Conservation (phyloP, 2,329 filamentous ascomycete genomes). For the Botrytis porri region DNA sequence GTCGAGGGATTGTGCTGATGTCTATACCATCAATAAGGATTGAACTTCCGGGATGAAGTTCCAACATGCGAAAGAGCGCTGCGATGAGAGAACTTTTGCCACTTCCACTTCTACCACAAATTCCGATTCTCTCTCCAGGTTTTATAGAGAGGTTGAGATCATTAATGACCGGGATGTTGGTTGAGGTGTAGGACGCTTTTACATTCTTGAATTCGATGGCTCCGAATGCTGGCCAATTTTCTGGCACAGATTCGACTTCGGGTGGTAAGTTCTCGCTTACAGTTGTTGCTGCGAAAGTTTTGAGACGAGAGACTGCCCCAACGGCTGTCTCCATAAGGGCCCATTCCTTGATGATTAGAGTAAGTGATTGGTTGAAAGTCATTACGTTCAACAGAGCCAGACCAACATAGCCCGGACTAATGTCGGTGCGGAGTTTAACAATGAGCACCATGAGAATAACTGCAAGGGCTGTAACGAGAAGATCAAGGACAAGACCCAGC, state of each 20-base stretch:
- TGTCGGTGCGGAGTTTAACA: conserved; percentile 34
- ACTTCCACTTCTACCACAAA: conserved; percentile 49
- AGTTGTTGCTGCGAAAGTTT: conserved; percentile 23
- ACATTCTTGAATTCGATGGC: conserved; percentile 38
- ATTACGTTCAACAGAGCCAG: conserved; percentile 36
- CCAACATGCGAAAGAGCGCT: conserved; percentile 49
- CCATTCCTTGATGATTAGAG: conserved; percentile 31
- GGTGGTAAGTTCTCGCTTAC: conserved; percentile 25
- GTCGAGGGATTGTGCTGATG: conserved; percentile 43
- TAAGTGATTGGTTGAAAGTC: conserved; percentile 31
- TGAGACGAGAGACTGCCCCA: conserved; percentile 31
- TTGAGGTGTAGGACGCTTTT: conserved; percentile 36
- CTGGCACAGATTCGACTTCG: conserved; percentile 23
- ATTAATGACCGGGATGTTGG: conserved; percentile 23
- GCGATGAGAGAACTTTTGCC: conserved; percentile 47
- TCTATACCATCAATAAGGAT: conserved; percentile 50
- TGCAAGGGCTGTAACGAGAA: conserved; percentile 34
- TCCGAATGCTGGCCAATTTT: conserved; percentile 33
- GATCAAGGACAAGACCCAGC: conserved; percentile 46
- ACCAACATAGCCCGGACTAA: conserved; percentile 35
- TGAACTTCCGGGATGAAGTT: conserved; percentile 40
- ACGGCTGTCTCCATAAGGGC: conserved; percentile 34
- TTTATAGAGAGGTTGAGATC: conserved; percentile 45
- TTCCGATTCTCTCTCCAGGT: conserved; percentile 49
- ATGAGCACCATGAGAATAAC: conserved; percentile 39